Percentiles rank a stretch among this genome's conserved stretches.
phyloP scores from a whole-genome alignment of 2,329 filamentous ascomycete genomes.

The Colletotrichum simmondsii region DNA sequence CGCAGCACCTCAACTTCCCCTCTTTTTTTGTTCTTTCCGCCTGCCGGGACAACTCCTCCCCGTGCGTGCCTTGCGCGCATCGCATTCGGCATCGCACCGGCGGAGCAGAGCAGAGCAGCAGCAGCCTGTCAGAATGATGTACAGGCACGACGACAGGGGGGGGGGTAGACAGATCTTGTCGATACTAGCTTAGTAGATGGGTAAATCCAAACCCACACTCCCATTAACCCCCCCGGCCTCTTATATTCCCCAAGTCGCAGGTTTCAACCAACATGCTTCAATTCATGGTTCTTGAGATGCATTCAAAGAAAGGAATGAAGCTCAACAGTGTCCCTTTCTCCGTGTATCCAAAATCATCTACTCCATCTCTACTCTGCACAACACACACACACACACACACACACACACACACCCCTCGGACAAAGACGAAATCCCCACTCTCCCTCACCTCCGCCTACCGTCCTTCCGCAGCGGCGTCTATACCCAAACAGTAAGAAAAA shows the following conservation, averaged over 20 bases:
- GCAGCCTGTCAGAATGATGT: background rate
- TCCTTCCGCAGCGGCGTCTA: constrained; percentile 15
- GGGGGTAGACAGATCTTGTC: background rate
- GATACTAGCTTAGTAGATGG: no score
- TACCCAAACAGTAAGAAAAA: constrained; percentile 12
- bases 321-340: background rate
- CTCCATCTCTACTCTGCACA: background rate
- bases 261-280: background rate
- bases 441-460: constrained; percentile 7
- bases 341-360: background rate
- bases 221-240: background rate
- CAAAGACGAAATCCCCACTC: background rate
- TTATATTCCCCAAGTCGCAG: background rate
- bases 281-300: background rate
- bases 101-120: background rate
- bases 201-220: background rate
- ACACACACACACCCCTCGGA: no score
- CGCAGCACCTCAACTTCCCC: background rate
- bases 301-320: background rate
- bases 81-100: background rate
- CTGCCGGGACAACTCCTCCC: background rate
- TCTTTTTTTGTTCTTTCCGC: background rate
- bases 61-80: background rate
- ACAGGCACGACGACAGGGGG: background rate
- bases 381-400: background rate